These are phyloP conservation scores for Cutaneotrichosporon sp. DNA, from an alignment of 1,284 basidiomycete species.

Conservation along the genomic window DNA sequence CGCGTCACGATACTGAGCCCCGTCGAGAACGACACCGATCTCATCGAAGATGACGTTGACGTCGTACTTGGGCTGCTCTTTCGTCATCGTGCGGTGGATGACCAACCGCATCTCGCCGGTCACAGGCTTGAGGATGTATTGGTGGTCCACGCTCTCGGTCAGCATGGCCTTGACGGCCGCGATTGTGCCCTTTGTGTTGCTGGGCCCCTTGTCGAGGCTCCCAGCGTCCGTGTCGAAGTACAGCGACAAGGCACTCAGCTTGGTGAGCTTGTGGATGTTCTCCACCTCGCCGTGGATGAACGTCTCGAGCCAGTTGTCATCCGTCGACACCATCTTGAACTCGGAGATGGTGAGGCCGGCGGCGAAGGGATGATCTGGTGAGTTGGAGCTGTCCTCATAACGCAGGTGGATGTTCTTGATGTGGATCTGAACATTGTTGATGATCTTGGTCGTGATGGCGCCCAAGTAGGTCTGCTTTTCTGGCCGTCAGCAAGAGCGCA, in stretches of 20 bases:
- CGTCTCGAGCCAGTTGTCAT: slow-evolving; percentile 85
- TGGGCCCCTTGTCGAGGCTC: slow-evolving; percentile 64
- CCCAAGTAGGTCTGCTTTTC: slow-evolving; percentile 70
- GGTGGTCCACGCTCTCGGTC: slow-evolving; percentile 62
- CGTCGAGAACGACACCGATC: slow-evolving; percentile 87
- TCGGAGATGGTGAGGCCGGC: slow-evolving; percentile 86
- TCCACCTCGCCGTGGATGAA: slow-evolving; percentile 89
- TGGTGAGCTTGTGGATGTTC: slow-evolving; percentile 91
- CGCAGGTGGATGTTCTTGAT: slow-evolving; percentile 92
- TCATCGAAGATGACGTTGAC: slow-evolving; percentile 88
- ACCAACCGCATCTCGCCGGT: slow-evolving; percentile 87
- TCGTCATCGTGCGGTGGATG: slow-evolving; percentile 73
- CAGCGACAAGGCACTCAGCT: slow-evolving; percentile 77
- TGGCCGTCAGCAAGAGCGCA: slow-evolving; percentile 21
- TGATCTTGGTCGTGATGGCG: slow-evolving; percentile 82
- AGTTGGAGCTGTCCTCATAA: slow-evolving; percentile 92
- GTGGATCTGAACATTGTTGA: slow-evolving; percentile 95
- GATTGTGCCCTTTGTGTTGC: slow-evolving; percentile 60
- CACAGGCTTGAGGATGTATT: slow-evolving; percentile 94
- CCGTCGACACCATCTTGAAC: slow-evolving; percentile 90
- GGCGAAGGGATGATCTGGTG: slow-evolving; percentile 94
- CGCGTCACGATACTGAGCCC: slow-evolving; percentile 90
- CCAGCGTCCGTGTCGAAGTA: slow-evolving; percentile 95
- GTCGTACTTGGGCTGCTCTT: slow-evolving; percentile 76
- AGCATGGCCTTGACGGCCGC: slow-evolving; percentile 76